phyloP scores from a whole-genome alignment of 352 stramenopile genomes.

The Globisporangium recalcitrans region DNA sequence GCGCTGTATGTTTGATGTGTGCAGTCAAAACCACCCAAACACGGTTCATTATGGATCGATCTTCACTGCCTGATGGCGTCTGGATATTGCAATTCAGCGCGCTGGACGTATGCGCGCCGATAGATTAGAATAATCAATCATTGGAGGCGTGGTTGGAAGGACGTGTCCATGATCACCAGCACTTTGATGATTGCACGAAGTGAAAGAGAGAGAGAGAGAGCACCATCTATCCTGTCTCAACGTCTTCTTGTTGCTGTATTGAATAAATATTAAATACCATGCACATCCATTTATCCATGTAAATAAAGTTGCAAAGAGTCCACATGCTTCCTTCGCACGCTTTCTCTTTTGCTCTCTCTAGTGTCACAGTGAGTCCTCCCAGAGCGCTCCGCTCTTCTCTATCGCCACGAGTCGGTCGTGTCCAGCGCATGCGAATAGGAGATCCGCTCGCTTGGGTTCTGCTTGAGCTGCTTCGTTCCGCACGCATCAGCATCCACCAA shows the following conservation, averaged over 20 bases:
- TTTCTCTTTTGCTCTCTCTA: background rate
- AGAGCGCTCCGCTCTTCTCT: background rate
- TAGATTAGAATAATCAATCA: too few relatives aligned
- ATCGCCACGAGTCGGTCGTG: too few relatives aligned
- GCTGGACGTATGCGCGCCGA: background rate
- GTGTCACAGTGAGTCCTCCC: background rate
- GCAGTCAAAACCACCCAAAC: too few relatives aligned
- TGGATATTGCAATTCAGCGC: background rate
- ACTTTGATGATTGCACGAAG: background rate
- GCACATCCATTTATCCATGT: background rate
- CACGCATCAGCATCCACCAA: background rate
- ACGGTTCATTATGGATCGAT: background rate
- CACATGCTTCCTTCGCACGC: slow-evolving; percentile 1
- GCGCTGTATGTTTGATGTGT: background rate
- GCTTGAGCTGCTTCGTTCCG: slow-evolving; percentile 4
- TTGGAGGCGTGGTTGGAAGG: background rate
- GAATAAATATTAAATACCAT: slow-evolving; percentile 12
- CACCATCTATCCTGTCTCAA: background rate
- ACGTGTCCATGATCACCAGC: background rate
- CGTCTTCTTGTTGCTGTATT: background rate
- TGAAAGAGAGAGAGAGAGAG: too few relatives aligned
- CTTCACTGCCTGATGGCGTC: background rate
- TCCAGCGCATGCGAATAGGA: too few relatives aligned
- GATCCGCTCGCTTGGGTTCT: background rate
- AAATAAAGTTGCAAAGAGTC: background rate